A percentile compares a stretch with the other conserved stretches of the same genome.
phyloP scores from a whole-genome alignment of 225 moss, liverwort and hornwort species.

The Takakia lepidozioides region DNA sequence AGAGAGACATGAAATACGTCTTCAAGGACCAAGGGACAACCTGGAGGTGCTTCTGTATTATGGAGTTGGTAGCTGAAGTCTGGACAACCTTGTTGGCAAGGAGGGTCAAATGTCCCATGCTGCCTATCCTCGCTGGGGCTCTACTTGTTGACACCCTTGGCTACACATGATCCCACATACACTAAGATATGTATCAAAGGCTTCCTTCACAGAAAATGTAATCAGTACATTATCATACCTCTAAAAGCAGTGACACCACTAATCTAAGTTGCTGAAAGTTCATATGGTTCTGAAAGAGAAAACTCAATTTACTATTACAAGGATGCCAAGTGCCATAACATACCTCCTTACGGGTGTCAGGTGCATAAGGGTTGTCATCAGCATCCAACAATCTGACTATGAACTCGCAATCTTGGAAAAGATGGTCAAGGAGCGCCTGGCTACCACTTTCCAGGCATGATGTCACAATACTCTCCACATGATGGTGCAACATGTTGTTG shows the following conservation, averaged over 20 bases:
- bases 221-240: too few species aligned
- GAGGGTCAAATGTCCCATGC: slow-evolving; percentile 89
- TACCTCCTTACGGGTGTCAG: slow-evolving; percentile 68
- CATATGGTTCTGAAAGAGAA: too few species aligned
- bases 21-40: too few species aligned
- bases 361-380: slow-evolving; percentile 76
- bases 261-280: too few species aligned
- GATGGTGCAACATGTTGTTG: slow-evolving; percentile 99
- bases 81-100: slow-evolving; percentile 78
- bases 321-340: too few species aligned
- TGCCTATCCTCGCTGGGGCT: slow-evolving; percentile 79
- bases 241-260: too few species aligned
- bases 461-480: slow-evolving; percentile 83
- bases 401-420: slow-evolving; percentile 83
- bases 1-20: too few species aligned
- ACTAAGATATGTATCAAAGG: too few species aligned
- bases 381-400: slow-evolving; percentile 66
- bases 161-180: slow-evolving; percentile 28
- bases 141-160: slow-evolving; percentile 56
- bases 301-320: too few species aligned
- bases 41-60: slow-evolving; percentile 70
- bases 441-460: slow-evolving; percentile 95
- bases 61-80: slow-evolving; percentile 40
- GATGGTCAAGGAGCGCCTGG: slow-evolving; percentile 67
- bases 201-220: too few species aligned